Evolutionary conservation across 352 stramenopile genomes (phyloP).

Genomic region (Aphanomyces stellatus): DNA sequence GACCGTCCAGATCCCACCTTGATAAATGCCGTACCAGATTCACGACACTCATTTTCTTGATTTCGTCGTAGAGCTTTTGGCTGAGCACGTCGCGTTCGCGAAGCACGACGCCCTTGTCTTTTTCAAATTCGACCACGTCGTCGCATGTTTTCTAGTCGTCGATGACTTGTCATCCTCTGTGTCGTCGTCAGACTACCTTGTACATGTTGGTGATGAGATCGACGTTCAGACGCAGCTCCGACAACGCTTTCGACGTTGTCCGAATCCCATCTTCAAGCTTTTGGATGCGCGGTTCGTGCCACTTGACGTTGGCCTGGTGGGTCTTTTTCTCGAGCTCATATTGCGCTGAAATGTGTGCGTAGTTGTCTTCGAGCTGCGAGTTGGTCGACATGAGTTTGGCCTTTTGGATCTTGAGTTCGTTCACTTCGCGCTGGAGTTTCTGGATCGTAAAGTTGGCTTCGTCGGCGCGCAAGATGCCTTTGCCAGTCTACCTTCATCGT

Average conservation of each 20-base stretch:
- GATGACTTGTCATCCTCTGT: neutral
- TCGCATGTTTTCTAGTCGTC: slow-evolving; percentile 14
- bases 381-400: slow-evolving; percentile 51
- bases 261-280: slow-evolving; percentile 55
- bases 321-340: slow-evolving; percentile 64
- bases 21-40: slow-evolving; percentile 34
- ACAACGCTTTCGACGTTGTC: slow-evolving; percentile 45
- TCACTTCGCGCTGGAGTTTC: slow-evolving; percentile 62
- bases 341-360: slow-evolving; percentile 48
- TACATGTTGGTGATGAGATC: slow-evolving; percentile 84
- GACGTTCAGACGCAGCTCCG: slow-evolving; percentile 74
- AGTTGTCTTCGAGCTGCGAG: slow-evolving; percentile 67
- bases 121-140: slow-evolving; percentile 4
- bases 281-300: slow-evolving; percentile 7
- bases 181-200: slow-evolving; percentile 27
- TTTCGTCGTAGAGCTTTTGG: slow-evolving; percentile 42
- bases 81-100: slow-evolving; percentile 48
- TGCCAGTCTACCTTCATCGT: too few relatives aligned
- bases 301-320: slow-evolving; percentile 57
- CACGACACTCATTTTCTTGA: slow-evolving; percentile 68
- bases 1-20: neutral
- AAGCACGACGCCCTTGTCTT: neutral
- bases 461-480: slow-evolving; percentile 33
- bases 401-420: slow-evolving; percentile 48
- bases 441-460: slow-evolving; percentile 59